A percentile compares a stretch with the other conserved stretches of the same genome.
Evolutionary conservation across 305 asterid genomes (phyloP).

Genomic region (Withania somnifera): DNA sequence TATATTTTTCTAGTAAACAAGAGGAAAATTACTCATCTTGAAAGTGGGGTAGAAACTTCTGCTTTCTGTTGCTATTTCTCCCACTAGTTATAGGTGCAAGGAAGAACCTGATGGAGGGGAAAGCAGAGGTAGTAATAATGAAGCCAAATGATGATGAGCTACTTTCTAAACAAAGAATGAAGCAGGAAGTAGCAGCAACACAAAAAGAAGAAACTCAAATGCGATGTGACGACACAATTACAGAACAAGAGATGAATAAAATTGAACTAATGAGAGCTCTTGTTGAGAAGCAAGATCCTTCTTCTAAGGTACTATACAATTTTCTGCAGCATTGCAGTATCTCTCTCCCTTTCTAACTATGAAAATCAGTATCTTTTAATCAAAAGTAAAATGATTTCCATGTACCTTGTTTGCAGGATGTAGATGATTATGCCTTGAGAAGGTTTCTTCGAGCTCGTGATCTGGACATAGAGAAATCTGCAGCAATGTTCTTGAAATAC

Average conservation of each 20-base stretch:
- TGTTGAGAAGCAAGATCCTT: conserved; percentile 30
- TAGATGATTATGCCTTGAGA: conserved; percentile 47
- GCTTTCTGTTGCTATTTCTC: background rate
- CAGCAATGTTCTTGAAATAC: conserved; percentile 39
- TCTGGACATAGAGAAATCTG: conserved; percentile 48
- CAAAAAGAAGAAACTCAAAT: background rate
- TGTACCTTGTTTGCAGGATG: conserved; percentile 25
- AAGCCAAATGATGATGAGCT: background rate
- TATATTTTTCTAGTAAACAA: background rate
- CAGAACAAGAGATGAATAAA: conserved; percentile 24
- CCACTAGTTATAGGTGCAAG: background rate
- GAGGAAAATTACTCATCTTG: background rate
- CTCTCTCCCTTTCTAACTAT: background rate
- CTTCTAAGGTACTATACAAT: conserved; percentile 36
- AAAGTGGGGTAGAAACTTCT: background rate
- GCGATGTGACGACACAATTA: background rate
- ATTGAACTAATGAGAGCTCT: conserved; percentile 40
- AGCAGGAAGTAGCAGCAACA: background rate
- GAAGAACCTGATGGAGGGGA: conserved; percentile 3
- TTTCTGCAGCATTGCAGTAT: background rate
- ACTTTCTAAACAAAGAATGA: background rate
- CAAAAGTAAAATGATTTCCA: background rate
- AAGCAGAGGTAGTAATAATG: background rate
- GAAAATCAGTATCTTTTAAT: background rate
- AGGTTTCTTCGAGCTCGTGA: conserved; percentile 84